Percentiles rank a stretch among this genome's conserved stretches.
Evolutionary conservation across 2,329 filamentous ascomycete species (phyloP).

Genomic region (Arthrobotrys entomopaga): DNA sequence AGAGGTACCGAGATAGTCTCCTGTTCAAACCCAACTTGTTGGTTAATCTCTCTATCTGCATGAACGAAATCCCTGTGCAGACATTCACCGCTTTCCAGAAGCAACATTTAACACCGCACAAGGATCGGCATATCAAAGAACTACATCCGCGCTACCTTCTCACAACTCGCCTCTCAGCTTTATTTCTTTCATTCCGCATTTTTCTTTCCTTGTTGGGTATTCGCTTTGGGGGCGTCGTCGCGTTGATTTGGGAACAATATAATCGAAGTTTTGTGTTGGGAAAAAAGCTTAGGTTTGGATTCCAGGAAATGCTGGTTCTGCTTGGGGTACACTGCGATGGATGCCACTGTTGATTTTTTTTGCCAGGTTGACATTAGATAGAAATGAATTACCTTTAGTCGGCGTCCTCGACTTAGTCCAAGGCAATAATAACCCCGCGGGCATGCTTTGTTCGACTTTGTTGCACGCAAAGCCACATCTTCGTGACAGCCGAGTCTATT

Average conservation of each 20-base stretch:
- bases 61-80: slow-evolving; percentile 1
- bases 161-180: background rate
- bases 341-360: slow-evolving; percentile 12
- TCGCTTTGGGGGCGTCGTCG: slow-evolving; percentile 23
- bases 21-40: background rate
- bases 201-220: slow-evolving; percentile 13
- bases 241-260: background rate
- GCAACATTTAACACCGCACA: slow-evolving; percentile 1
- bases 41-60: slow-evolving; percentile 1
- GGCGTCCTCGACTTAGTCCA: slow-evolving; percentile 38
- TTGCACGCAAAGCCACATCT: too few relatives aligned
- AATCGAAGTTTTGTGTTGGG: slow-evolving; percentile 12
- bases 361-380: slow-evolving; percentile 6
- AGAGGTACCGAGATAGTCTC: background rate
- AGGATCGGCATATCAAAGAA: background rate
- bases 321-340: background rate
- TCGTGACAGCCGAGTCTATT: too few relatives aligned
- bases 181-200: background rate
- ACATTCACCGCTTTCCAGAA: slow-evolving; percentile 36
- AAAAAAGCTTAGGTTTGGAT: slow-evolving; percentile 9
- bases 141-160: background rate
- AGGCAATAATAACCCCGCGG: slow-evolving; percentile 3
- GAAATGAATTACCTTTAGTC: slow-evolving; percentile 26
- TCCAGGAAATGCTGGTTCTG: background rate
- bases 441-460: too few relatives aligned